phyloP scores from a whole-genome alignment of 2,329 filamentous ascomycete species.

The Cryphonectria parasitica region DNA sequence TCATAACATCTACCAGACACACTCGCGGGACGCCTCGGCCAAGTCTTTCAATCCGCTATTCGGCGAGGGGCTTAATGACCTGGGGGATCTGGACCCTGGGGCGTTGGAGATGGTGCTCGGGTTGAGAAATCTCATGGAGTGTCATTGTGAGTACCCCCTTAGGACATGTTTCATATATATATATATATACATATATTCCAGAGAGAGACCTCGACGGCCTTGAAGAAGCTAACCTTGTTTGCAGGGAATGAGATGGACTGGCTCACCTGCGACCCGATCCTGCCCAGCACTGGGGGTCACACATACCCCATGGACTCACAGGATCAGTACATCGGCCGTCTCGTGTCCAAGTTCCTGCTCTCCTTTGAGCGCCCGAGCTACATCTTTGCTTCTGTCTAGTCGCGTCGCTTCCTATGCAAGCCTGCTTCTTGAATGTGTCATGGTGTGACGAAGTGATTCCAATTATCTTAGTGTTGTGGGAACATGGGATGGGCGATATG shows the following conservation, averaged over 20 bases:
- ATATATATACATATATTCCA: too few species aligned
- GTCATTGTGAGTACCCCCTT: conserved; percentile 46
- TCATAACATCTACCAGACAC: conserved; percentile 63
- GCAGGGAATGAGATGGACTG: conserved; percentile 48
- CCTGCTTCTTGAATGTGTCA: neutral
- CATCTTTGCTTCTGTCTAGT: conserved; percentile 45
- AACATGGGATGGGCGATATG: neutral
- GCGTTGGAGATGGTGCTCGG: conserved; percentile 50
- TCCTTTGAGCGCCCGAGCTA: conserved; percentile 57
- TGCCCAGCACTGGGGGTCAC: conserved; percentile 50
- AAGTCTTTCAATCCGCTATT: conserved; percentile 61
- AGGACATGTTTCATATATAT: too few species aligned
- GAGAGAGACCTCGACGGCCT: neutral
- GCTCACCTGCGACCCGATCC: conserved; percentile 50
- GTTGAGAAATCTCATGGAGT: conserved; percentile 48
- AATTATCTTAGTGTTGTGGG: neutral
- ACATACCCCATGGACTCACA: conserved; percentile 53
- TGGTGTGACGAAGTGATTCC: neutral
- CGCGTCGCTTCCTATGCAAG: conserved; percentile 4
- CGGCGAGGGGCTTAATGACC: conserved; percentile 47
- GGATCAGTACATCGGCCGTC: conserved; percentile 55
- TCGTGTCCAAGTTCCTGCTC: conserved; percentile 58
- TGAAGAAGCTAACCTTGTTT: neutral
- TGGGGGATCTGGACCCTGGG: conserved; percentile 51
- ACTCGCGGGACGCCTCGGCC: conserved; percentile 51